Base-by-base conservation (phyloP, 2,329 filamentous ascomycete species). In the Aplosporella prunicola region DNA sequence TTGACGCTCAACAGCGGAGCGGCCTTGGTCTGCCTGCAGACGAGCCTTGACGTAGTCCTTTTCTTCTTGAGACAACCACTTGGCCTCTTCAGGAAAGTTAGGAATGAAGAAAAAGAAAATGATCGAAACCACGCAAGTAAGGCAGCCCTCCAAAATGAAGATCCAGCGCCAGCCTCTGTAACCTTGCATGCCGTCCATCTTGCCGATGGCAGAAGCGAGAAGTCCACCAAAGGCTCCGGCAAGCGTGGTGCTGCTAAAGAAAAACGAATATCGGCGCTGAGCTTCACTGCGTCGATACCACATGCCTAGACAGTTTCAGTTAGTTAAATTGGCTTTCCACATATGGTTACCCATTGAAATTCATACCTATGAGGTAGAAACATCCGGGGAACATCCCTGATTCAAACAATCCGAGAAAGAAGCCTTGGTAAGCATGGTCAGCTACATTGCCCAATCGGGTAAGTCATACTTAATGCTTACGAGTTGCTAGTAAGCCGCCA, bases 211-310 rank as follows among this genome's bases (percentile, higher is more conserved):
- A 1, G 78, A 80, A 1, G 88, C 88, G 4, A 95, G 69, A 1
- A 95, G 71, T 2, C 87, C 87, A 28, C 85, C 87, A 50, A 94
- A 95, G 0, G 86, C 83, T 20, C 83, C 83, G 1, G 83, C 83
- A 3, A 89, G 66, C 0, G 80, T 82, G 1, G 83, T 88, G 18
- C 73, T 84, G 51, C 75, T 79, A 68, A 96, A 96, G 69, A 96
- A 96, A 67, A 96, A 88, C 11, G 80, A 83, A 63, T 88, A 95
- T 20, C 91, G 78, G 52, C 86, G 85, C 61, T 96, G 89, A 2
- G 88, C 86, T 62, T 96, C 91, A 29, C 69, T 69, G 42, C 89
- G 77, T 42, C 80, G 78, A 51, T 96, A 98, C 87, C 83, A 93
- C 27, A 42, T 36, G 5, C 28, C 43, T 8, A 45, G n/a, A 78